Evolutionary conservation across 176 grass and related monocot genomes (phyloP).

Genomic region (Eragrostis nindensis): DNA sequence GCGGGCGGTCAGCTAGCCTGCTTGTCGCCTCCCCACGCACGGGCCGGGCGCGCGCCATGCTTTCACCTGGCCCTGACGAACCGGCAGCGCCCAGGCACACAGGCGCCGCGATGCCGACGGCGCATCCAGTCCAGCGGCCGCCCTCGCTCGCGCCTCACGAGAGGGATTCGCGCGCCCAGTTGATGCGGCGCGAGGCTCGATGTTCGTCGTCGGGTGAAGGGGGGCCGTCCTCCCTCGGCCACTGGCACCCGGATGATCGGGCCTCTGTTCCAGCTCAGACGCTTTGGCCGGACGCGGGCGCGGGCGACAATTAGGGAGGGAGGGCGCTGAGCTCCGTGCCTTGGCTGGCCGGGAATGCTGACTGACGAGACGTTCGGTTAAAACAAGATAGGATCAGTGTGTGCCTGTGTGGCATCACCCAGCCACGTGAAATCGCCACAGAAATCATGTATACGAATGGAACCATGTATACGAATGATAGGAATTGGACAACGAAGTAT

Average conservation of each 20-base stretch:
- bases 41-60: not conserved
- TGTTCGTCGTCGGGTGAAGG: not conserved
- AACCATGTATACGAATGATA: not conserved
- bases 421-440: not conserved
- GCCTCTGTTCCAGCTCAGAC: conserved; percentile 14
- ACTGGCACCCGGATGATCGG: conserved; percentile 33
- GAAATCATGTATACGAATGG: not conserved
- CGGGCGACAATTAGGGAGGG: conserved; percentile 46
- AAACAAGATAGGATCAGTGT: not conserved
- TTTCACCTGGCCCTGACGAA: conserved; percentile 8
- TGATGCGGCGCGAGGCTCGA: not conserved
- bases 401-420: not conserved
- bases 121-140: not conserved
- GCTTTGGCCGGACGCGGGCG: conserved; percentile 9
- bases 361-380: conserved; percentile 32
- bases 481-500: not conserved
- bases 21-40: conserved; percentile 41
- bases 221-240: not conserved
- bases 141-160: conserved; percentile 30
- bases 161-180: conserved; percentile 45
- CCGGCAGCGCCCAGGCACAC: not conserved
- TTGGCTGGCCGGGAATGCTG: not conserved
- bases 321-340: not conserved
- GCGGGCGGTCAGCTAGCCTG: conserved; percentile 20
- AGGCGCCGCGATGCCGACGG: not conserved